Evolutionary conservation across 2,329 filamentous ascomycete genomes (phyloP).

Genomic region (Colletotrichum simmondsii): DNA sequence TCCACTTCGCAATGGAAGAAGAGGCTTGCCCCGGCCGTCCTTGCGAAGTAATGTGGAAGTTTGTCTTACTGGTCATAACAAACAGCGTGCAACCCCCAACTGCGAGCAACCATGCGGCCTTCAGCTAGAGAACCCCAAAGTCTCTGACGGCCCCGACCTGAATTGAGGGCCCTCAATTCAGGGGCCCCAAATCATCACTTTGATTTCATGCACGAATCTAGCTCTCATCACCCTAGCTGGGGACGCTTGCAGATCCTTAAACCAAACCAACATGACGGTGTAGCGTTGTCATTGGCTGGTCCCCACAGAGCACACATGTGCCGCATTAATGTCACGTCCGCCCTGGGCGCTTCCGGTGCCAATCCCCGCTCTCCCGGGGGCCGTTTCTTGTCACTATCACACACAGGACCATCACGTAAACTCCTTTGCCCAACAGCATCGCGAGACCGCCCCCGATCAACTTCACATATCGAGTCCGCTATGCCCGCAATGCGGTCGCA

Average conservation of each 20-base stretch:
- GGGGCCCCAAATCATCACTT: not conserved
- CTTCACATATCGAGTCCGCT: not conserved
- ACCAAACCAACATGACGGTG: conserved; percentile 18
- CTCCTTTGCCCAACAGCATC: not conserved
- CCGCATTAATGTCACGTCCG: conserved; percentile 11
- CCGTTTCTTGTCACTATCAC: conserved; percentile 27
- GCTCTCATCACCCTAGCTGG: not conserved
- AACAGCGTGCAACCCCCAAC: not conserved
- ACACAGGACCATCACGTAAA: conserved; percentile 20
- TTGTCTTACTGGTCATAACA: not conserved
- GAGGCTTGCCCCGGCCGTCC: not conserved
- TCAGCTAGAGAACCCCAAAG: not conserved
- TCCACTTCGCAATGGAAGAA: not conserved
- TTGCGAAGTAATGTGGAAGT: not conserved
- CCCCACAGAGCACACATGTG: not conserved
- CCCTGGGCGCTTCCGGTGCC: conserved; percentile 33
- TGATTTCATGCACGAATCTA: not conserved
- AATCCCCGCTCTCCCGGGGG: conserved; percentile 26
- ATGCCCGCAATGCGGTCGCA: not conserved
- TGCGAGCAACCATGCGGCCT: not conserved
- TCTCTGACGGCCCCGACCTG: not conserved
- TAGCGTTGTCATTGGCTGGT: conserved; percentile 13
- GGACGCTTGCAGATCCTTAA: conserved; percentile 12
- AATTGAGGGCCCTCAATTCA: no score
- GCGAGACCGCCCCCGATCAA: not conserved